Conservation (phyloP, 2,329 filamentous ascomycete genomes). For the Colletotrichum sublineola region DNA sequence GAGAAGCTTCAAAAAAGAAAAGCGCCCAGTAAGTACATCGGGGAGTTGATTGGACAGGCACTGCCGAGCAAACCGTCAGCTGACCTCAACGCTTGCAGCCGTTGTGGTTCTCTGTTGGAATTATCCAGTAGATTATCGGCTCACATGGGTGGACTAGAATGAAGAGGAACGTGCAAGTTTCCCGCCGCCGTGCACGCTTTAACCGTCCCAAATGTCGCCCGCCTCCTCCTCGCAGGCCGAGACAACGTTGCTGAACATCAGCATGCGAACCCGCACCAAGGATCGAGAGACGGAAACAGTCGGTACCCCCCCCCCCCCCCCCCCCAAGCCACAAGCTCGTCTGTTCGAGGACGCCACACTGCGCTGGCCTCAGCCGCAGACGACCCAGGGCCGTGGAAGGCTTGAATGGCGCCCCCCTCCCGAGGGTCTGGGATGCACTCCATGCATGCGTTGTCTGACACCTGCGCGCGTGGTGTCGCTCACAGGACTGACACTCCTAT, state of each 20-base stretch:
- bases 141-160: background rate
- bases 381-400: background rate
- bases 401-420: background rate
- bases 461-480: background rate
- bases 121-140: background rate
- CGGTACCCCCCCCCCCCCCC: background rate
- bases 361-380: background rate
- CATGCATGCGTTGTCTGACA: background rate
- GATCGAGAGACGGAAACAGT: background rate
- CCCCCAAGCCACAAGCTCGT: background rate
- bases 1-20: no score
- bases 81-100: background rate
- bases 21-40: background rate
- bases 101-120: background rate
- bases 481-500: background rate
- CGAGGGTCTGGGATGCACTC: background rate
- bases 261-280: background rate
- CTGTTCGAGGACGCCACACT: background rate
- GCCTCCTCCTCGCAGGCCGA: background rate
- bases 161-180: background rate
- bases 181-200: background rate
- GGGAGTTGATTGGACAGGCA: background rate
- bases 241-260: background rate
- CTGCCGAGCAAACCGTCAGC: background rate
- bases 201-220: background rate